Base-by-base conservation (phyloP, 2,329 filamentous ascomycete species). In the Fonsecaea pugnacius region DNA sequence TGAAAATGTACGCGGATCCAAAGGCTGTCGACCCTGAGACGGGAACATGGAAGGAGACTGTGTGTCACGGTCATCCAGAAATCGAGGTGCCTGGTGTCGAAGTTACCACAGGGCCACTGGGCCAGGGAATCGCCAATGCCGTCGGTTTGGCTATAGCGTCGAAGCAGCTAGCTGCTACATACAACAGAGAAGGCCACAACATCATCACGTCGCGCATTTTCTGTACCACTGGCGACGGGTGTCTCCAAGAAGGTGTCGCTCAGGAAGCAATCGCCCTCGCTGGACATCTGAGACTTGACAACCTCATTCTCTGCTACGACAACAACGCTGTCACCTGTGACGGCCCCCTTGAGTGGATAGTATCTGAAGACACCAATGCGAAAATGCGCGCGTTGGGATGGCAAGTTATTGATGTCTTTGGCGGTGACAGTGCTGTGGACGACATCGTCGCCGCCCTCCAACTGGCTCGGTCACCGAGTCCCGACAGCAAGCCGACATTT, bases 291-390 rank as follows among this genome's bases (percentile, higher is more conserved):
- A 79, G 78, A 68, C 76, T 87, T 8, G 80, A 83, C 73, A 87
- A 87, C 71, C 75, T 87, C 0, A 80, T 79, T 3, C 73, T 87
- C 27, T 82, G 85, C 55, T 87, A 87, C 67, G 85, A 87, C 68
- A 87, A 87, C 73, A 87, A 87, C 72, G 81, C 84, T 69, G 76
- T 87, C 50, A 86, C 84, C 4, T 87, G 84, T 69, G 85, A 87
- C 64, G 85, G 85, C 1, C 80, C 79, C 2, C 79, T 86, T 2
- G 84, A 86, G 70, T 75, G 81, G 30, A 79, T 79, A 1, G 85
- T 83, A 64, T 82, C 78, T 0, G 84, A 87, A 69, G 83, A 87
- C 53, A 76, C 85, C 69, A 85, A 87, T 62, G 74, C 77, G 5
- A 87, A 86, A 73, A 85, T 87, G 83, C 73, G 77, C 7, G 83